phyloP scores from a whole-genome alignment of 805 yeast species.

The Trichomonascus vanleenenianus region DNA sequence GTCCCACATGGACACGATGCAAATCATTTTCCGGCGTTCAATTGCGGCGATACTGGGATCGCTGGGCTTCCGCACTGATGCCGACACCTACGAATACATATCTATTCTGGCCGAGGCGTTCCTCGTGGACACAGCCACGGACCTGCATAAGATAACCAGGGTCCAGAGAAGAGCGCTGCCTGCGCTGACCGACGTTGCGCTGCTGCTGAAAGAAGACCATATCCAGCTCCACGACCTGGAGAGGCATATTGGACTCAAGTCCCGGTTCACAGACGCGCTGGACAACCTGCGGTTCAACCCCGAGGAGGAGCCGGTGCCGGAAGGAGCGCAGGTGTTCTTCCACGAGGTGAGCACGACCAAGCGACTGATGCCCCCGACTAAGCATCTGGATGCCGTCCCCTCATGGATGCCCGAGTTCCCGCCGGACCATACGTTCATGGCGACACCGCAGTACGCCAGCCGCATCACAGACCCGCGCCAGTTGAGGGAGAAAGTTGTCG shows the following conservation, averaged over 20 bases:
- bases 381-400: conserved; percentile 46
- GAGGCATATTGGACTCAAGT: conserved; percentile 19
- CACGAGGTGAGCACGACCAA: conserved; percentile 44
- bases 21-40: conserved; percentile 17
- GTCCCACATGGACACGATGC: conserved; percentile 5
- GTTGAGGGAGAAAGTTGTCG: conserved; percentile 63
- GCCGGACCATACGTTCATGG: conserved; percentile 85
- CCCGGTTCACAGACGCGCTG: conserved; percentile 20
- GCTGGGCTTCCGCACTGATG: conserved; percentile 12
- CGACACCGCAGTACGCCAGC: conserved; percentile 61
- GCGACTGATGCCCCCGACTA: conserved; percentile 46
- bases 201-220: conserved; percentile 23
- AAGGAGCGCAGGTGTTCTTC: conserved; percentile 46
- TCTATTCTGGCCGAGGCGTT: conserved; percentile 27
- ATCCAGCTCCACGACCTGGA: conserved; percentile 26
- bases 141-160: conserved; percentile 22
- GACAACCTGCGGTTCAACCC: conserved; percentile 23
- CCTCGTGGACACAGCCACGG: conserved; percentile 20
- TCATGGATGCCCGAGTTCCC: conserved; percentile 82
- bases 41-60: conserved; percentile 21
- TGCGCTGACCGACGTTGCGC: conserved; percentile 26
- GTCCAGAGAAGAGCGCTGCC: conserved; percentile 31
- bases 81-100: conserved; percentile 25
- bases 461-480: conserved; percentile 61
- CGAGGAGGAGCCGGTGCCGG: conserved; percentile 29